Base-by-base conservation (phyloP, 768 basidiomycete species). In the Galerina marginata region DNA sequence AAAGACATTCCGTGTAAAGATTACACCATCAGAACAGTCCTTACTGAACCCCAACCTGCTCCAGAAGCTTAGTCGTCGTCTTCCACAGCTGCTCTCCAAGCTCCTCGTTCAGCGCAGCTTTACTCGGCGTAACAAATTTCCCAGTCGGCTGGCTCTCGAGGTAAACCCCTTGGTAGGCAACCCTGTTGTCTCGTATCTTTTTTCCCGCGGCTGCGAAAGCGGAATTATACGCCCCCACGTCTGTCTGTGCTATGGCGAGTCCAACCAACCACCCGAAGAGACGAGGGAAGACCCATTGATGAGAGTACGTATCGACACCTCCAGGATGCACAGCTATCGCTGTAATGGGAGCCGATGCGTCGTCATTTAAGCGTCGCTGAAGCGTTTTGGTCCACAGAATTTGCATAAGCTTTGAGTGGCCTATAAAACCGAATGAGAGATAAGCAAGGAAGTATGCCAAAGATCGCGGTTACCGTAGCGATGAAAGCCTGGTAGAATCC, bases 121-220 rank as follows among this genome's bases (percentile, higher is more conserved):
- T 51, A 33, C 60, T 56, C 2, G 62, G 63, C 11, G 29, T 40
- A 9, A 43, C 63, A 26, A 66, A 53, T 43, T 42, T 65, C n/a
- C 67, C 68, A 6, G 67, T 68, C 2, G 68, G 67, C 7, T 63
- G 54, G 36, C 62, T 67, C 54, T 66, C 58, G 16, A 74, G 38
- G 62, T 75, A 73, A 15, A 47, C 67, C 1, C 70, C 71, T 43
- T 65, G 60, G 50, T 72, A 75, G 9, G 33, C 40, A 14, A 57
- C 59, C 50, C 54, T 71, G 39, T 71, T 62, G 23, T 65, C 63
- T 12, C 47, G 46, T 0, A 73, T 61, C 25, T 56, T 61, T 56
- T 66, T 72, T 7, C 62, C 62, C 12, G 73, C 71, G 52, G 71
- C 73, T 10, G 73, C 72, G 53, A 74, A 75, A 6, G 65, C 69